Evolutionary conservation across 2,329 filamentous ascomycete species (phyloP), one percentile per base, ranked within the genome.

Genomic region (Clarireedia homoeocarpa): DNA sequence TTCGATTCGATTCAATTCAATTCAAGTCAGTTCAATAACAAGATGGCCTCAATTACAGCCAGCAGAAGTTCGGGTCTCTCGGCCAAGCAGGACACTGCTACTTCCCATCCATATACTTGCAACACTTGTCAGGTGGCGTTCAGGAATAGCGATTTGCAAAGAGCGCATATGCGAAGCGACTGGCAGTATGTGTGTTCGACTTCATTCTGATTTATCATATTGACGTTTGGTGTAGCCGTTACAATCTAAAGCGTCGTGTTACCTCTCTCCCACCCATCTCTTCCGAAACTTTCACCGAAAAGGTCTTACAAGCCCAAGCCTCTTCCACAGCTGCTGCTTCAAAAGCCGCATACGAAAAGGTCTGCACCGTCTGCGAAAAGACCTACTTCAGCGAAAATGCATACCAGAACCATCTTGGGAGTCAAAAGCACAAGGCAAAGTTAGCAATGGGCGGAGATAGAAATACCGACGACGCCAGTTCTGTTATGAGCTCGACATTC

Each of bases 81-180:
- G 24, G 55, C 58, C 17, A 49, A 59, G 26, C 27, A 63, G 58
- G 67, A 69, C 52, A 63, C 74, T 20, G 69, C 70, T 20, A 70
- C 80, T 34, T 79, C 85, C 26, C 90, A 96, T 70, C 92, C 94
- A 1, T 99, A 92, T 75, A 97, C 92, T 55, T 99, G 94, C 83
- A 99, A 97, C 73, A 94, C 91, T 57, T 99, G 94, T 70, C 90
- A 96, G 71, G 91, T 99, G 65, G 94, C 92, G 52, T 99, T 97
- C 74, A 86, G 92, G 63, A 91, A 89, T 69, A 91, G 89, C 71
- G 92, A 97, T 70, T 80, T 95, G 56, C 94, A 99, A 75, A 86
- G 94, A 71, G 85, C 83, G 39, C 94, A 99, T 71, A 99, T 99
- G 94, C 91, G 94, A 72, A 94, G 87, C 66, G 94, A 99, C 75